Percentiles rank a stretch among this genome's conserved stretches.
These are phyloP conservation scores for Akanthomyces muscarius DNA, from an alignment of 2,329 filamentous ascomycete species.

Conservation along the genomic window DNA sequence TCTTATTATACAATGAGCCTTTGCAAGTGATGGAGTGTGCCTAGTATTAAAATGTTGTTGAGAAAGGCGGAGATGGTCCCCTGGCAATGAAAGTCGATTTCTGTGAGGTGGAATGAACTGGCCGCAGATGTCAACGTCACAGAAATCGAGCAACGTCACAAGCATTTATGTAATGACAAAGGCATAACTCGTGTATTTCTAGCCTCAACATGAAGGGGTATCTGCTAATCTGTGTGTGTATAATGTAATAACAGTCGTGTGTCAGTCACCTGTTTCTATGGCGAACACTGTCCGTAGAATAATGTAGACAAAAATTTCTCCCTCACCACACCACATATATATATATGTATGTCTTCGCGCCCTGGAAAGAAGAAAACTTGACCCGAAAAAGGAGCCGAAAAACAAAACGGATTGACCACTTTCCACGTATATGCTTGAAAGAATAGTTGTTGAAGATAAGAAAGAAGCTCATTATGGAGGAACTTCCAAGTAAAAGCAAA, in stretches of 20 bases:
- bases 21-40: background rate
- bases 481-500: background rate
- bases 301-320: background rate
- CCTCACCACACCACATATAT: too few relatives aligned
- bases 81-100: too few relatives aligned
- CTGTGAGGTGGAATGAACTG: too few relatives aligned
- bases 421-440: too few relatives aligned
- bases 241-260: background rate
- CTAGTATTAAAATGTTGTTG: too few relatives aligned
- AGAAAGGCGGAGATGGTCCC: too few relatives aligned
- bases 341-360: too few relatives aligned
- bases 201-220: background rate
- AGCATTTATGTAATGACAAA: background rate
- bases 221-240: constrained; percentile 1
- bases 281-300: background rate
- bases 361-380: background rate
- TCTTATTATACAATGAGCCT: background rate
- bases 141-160: too few relatives aligned
- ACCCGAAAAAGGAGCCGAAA: background rate
- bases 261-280: background rate
- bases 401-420: background rate
- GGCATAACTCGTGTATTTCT: background rate
- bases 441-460: too few relatives aligned
- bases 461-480: too few relatives aligned
- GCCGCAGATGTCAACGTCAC: too few relatives aligned